phyloP scores from a whole-genome alignment of 179 eudicot genomes.

The Kewa caespitosa region DNA sequence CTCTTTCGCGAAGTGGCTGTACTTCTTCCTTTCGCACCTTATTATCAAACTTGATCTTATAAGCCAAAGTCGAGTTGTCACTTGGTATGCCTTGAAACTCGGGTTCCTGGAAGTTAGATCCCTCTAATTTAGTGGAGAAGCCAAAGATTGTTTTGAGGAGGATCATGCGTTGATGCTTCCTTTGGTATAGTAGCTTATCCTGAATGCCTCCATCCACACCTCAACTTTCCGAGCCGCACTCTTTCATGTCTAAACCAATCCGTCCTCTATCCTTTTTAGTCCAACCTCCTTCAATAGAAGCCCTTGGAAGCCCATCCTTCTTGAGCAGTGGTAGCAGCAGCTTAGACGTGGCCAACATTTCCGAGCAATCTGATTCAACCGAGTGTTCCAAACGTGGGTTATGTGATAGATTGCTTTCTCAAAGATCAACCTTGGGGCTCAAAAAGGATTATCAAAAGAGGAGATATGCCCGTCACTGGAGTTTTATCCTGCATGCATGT shows the following conservation, averaged over 20 bases:
- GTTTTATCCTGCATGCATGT: conserved; percentile 83
- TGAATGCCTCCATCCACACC: not conserved
- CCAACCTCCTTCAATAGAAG: conserved; percentile 26
- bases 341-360: conserved; percentile 53
- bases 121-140: not conserved
- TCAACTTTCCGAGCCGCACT: not conserved
- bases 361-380: conserved; percentile 42
- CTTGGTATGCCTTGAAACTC: not conserved
- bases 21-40: too few species aligned
- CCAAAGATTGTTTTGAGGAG: too few species aligned
- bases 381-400: conserved; percentile 58
- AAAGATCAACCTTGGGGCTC: conserved; percentile 96
- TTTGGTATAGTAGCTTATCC: too few species aligned
- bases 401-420: conserved; percentile 86
- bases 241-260: not conserved
- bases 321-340: conserved; percentile 75
- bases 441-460: conserved; percentile 67
- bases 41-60: too few species aligned
- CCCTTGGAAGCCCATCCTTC: conserved; percentile 28
- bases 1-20: too few species aligned
- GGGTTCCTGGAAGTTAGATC: not conserved
- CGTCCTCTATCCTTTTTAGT: not conserved
- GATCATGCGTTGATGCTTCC: too few species aligned
- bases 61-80: not conserved
- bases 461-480: conserved; percentile 87